Evolutionary conservation across 2,329 filamentous ascomycete species (phyloP), one percentile per base, ranked within the genome.

Genomic region (Xenoacremonium recifei): DNA sequence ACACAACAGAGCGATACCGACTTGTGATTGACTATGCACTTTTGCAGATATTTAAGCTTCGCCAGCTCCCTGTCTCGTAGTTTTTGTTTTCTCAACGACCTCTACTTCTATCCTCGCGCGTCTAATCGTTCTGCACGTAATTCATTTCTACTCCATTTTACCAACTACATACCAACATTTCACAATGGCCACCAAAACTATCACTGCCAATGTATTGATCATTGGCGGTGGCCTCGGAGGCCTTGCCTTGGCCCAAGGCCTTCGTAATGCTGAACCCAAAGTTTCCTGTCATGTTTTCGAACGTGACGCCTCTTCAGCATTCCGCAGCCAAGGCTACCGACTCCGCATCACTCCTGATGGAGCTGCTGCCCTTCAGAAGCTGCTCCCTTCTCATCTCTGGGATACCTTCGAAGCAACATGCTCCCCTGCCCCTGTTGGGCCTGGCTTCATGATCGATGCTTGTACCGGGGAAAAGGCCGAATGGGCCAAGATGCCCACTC

Each of bases 321-420:
- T 48, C 34, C 48, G 50, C 13, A 41, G 47, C n/a, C 44, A 47
- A 12, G 50, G 50, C n/a, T 53, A 53, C 27, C 45, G 50, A 18
- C 47, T 53, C n/a, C 45, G 47, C 17, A 53, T 53, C 11, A 47
- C 47, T 3, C 50, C 50, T 9, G 50, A 53, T n/a, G 48, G 47
- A 11, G 42, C 48, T 4, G 43, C 45, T 15, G 48, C 43, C 19
- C 40, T 53, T 16, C 39, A 42, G 16, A 39, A 40, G 19, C 36
- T 49, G 23, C 25, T 50, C 1, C 44, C 50, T 2, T 6, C 29
- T 11, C 39, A 44, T 17, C 38, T 53, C 4, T 49, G 48, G 37
- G 29, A 46, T 11, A 35, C 47, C 12, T 50, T 53, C 30, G 36
- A 47, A 18, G 25, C 32, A 17, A 53, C 50, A 1, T 44, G 40